Evolutionary conservation across 179 eudicot genomes (phyloP).

Genomic region (Carnegiea gigantea): DNA sequence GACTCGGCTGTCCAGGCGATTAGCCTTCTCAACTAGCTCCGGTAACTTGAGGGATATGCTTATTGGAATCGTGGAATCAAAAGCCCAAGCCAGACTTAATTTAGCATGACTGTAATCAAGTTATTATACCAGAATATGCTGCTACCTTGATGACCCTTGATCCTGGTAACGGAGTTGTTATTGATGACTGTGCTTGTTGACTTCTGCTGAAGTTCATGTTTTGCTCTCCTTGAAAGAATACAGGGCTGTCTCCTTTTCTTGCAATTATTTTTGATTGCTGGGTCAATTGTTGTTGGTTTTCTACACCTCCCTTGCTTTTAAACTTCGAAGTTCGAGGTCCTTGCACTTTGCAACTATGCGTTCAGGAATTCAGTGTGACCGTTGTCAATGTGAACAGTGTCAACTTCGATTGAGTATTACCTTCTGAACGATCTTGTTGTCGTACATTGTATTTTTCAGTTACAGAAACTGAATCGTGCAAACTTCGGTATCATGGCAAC

Average conservation of each 20-base stretch:
- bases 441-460: not conserved
- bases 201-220: not conserved
- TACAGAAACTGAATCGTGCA: not conserved
- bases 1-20: too few species aligned
- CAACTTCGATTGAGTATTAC: not conserved
- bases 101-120: too few species aligned
- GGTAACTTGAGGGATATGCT: too few species aligned
- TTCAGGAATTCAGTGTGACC: not conserved
- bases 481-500: slow-evolving; percentile 24
- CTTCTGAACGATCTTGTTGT: not conserved
- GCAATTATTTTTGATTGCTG: not conserved
- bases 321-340: not conserved
- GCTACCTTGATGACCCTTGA: too few species aligned
- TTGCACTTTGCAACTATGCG: not conserved
- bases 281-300: not conserved
- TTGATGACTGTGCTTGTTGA: not conserved
- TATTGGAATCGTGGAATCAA: too few species aligned
- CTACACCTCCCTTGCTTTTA: not conserved
- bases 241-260: too few species aligned
- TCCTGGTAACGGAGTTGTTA: too few species aligned
- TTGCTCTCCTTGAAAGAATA: too few species aligned
- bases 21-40: too few species aligned
- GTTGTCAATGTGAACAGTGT: too few species aligned
- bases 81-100: too few species aligned
- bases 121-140: too few species aligned